Percentiles rank a stretch among this genome's conserved stretches.
These are phyloP conservation scores for Trametes maxima DNA, from an alignment of 768 basidiomycete genomes.

Conservation along the genomic window DNA sequence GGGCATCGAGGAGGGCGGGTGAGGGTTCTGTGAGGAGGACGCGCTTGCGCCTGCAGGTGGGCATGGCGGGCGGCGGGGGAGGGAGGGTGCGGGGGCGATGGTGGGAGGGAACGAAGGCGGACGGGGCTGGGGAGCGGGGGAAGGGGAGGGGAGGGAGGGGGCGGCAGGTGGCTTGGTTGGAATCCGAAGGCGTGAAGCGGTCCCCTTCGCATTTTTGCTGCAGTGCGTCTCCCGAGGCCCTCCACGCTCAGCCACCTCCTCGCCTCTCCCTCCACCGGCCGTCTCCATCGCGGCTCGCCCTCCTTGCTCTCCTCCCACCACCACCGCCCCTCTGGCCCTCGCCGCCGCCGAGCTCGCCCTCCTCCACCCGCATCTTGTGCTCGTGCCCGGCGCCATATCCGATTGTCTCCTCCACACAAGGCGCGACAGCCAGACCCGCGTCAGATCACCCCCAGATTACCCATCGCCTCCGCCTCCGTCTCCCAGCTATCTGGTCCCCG, in stretches of 20 bases:
- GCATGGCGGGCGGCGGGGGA: constrained; percentile 50
- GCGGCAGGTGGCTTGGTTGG: constrained; percentile 32
- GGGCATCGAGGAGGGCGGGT: constrained; percentile 64
- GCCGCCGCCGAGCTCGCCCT: background rate
- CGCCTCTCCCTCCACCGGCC: background rate
- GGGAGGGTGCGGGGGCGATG: constrained; percentile 41
- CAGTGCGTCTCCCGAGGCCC: constrained; percentile 31
- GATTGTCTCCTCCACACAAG: constrained; percentile 13
- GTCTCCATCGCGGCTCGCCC: constrained; percentile 25
- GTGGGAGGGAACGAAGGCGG: constrained; percentile 43
- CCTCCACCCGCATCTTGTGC: constrained; percentile 5
- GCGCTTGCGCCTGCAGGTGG: constrained; percentile 87
- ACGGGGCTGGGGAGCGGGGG: constrained; percentile 47
- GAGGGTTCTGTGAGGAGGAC: constrained; percentile 86
- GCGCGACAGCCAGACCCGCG: constrained; percentile 12
- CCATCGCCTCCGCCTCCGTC: constrained; percentile 9
- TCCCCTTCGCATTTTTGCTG: constrained; percentile 35
- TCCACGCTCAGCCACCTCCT: constrained; percentile 29
- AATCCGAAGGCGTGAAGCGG: constrained; percentile 33
- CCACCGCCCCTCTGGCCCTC: background rate
- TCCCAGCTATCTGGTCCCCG: constrained; percentile 13
- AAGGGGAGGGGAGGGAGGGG: constrained; percentile 26
- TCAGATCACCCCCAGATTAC: constrained; percentile 21
- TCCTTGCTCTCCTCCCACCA: constrained; percentile 15
- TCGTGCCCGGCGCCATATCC: constrained; percentile 12